A percentile compares a stretch with the other conserved stretches of the same genome.
phyloP scores from a whole-genome alignment of 345 rosid genomes.

The Geranium rotundifolium region DNA sequence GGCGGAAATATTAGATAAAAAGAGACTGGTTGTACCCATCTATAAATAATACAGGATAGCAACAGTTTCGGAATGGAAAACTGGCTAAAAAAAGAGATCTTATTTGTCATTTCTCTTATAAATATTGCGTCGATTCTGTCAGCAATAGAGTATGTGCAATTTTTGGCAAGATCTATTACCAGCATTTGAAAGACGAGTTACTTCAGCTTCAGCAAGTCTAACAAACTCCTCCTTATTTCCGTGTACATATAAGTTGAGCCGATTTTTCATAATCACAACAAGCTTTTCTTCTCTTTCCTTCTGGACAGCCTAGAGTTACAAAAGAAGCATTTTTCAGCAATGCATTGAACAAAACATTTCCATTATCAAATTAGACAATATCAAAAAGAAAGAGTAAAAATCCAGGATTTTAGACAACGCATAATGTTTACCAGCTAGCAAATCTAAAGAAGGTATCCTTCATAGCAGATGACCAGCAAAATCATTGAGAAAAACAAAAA shows the following conservation, averaged over 20 bases:
- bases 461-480: no score
- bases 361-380: background rate
- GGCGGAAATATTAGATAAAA: background rate
- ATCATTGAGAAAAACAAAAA: no score
- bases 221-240: constrained; percentile 66
- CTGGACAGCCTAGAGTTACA: constrained; percentile 53
- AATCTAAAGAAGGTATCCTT: no score
- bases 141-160: no score
- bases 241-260: constrained; percentile 64
- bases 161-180: constrained; percentile 24
- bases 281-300: constrained; percentile 97
- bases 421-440: no score
- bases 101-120: no score
- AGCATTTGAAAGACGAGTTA: constrained; percentile 72
- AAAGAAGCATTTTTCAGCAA: background rate
- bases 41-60: background rate
- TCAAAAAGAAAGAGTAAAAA: background rate
- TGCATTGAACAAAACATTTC: background rate
- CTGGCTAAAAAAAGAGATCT: no score
- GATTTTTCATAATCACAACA: constrained; percentile 52
- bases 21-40: background rate
- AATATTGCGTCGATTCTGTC: no score
- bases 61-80: background rate
- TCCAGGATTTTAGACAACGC: no score
- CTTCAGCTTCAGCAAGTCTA: constrained; percentile 69